Conservation (phyloP, 2,329 filamentous ascomycete species). For the Aspergillus calidoustus region DNA sequence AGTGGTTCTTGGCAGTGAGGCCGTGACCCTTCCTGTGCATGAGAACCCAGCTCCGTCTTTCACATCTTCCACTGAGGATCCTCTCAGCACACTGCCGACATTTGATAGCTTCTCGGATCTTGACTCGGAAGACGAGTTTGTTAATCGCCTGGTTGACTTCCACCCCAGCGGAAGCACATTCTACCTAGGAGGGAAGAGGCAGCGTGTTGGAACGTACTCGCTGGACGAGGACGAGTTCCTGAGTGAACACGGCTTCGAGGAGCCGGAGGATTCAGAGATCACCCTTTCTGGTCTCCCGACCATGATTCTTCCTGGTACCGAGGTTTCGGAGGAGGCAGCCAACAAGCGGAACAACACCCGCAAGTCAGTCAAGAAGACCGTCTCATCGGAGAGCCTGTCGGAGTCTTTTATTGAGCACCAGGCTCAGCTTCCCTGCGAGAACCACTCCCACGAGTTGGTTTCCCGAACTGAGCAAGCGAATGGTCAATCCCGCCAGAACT, state of each 20-base stretch:
- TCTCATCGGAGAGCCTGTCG: slow-evolving; percentile 34
- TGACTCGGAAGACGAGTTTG: slow-evolving; percentile 88
- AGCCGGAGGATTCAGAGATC: slow-evolving; percentile 71
- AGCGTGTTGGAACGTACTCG: slow-evolving; percentile 72
- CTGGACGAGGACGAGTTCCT: slow-evolving; percentile 79
- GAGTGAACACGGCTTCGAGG: slow-evolving; percentile 75
- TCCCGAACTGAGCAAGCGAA: slow-evolving; percentile 45
- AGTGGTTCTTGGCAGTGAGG: slow-evolving; percentile 40
- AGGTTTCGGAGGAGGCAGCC: slow-evolving; percentile 45
- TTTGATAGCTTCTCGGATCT: slow-evolving; percentile 90
- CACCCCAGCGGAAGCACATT: slow-evolving; percentile 62
- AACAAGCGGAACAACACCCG: slow-evolving; percentile 52
- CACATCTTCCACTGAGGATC: slow-evolving; percentile 51
- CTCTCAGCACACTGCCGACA: slow-evolving; percentile 65
- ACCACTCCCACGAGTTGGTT: slow-evolving; percentile 39
- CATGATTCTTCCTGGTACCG: slow-evolving; percentile 50
- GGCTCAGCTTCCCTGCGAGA: slow-evolving; percentile 36
- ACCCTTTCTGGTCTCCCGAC: slow-evolving; percentile 63
- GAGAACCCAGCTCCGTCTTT: slow-evolving; percentile 44
- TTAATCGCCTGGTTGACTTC: slow-evolving; percentile 74
- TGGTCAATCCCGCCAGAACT: slow-evolving; percentile 49
- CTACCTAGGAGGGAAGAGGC: slow-evolving; percentile 69
- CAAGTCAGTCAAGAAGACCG: slow-evolving; percentile 42
- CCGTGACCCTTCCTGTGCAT: slow-evolving; percentile 42
- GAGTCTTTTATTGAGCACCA: slow-evolving; percentile 35